Base-by-base conservation (phyloP, 805 yeast species). In the Cyberlindnera veronae region DNA sequence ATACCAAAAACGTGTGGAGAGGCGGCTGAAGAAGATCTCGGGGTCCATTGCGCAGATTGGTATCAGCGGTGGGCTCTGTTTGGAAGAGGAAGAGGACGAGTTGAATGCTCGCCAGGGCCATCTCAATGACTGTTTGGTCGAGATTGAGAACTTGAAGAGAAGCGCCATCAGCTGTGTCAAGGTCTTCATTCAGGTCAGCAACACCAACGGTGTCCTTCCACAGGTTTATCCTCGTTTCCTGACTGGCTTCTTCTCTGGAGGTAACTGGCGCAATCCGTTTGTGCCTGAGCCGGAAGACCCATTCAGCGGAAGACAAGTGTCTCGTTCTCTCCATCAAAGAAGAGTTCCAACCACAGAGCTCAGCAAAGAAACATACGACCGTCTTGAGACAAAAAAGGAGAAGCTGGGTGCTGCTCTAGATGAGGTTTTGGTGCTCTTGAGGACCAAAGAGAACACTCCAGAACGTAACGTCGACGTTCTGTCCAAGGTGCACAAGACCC, bases 211-310 rank as follows among this genome's bases (percentile, higher is more conserved):
- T 38, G n/a, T 49, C 43, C 29, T 60, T 43, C 93, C 91, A 0
- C 83, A 82, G 55, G 63, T 80, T 2, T 76, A 79, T 48, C 89
- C 93, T 8, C 68, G 93, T 44, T 81, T 84, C 51, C 61, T 84
- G 15, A 68, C 72, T 30, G 78, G 79, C 21, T 77, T 74, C 39
- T 84, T 79, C 57, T 79, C 79, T 50, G 91, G 89, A 14, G 91
- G 90, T n/a, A 79, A 81, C 45, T 84, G 89, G 82, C 73, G 76
- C 34, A 83, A 82, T 51, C 86, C 85, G 19, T 81, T 81, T 49
- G 74, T 77, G 48, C 57, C 68, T n/a, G 58, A 60, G 30, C 56
- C 58, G 18, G 44, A 44, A 24, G 57, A 54, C 29, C 61, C 59
- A n/a, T 53, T 51, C 39, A 43, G 51, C 12, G 50, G 51, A 3